phyloP scores from a whole-genome alignment of 176 grass and related monocot species.

The Zizania latifolia region DNA sequence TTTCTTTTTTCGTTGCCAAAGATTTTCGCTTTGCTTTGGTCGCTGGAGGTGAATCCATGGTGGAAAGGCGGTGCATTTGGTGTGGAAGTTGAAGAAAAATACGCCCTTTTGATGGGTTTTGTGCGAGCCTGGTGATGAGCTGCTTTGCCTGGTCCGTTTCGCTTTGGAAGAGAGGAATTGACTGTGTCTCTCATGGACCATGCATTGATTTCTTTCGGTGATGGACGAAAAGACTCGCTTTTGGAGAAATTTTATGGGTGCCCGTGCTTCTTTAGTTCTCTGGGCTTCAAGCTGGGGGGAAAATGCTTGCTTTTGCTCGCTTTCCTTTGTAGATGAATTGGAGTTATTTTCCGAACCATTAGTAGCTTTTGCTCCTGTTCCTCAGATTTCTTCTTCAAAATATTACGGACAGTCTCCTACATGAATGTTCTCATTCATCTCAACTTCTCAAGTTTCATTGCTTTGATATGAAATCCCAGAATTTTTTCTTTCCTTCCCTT shows the following conservation, averaged over 20 bases:
- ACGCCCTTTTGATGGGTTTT: slow-evolving; percentile 10
- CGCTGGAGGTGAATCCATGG: not conserved
- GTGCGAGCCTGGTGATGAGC: not conserved
- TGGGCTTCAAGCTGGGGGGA: not conserved
- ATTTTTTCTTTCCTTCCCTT: not conserved
- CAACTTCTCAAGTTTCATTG: slow-evolving; percentile 1
- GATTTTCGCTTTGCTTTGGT: not conserved
- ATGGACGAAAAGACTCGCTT: slow-evolving; percentile 32
- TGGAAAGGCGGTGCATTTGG: not conserved
- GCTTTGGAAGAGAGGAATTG: slow-evolving; percentile 35
- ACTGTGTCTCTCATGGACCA: slow-evolving; percentile 28
- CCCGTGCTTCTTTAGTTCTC: slow-evolving; percentile 37
- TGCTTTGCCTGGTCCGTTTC: not conserved
- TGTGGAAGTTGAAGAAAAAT: slow-evolving; percentile 1
- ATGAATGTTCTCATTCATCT: not conserved
- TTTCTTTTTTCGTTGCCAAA: not conserved
- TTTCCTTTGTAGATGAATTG: slow-evolving; percentile 27
- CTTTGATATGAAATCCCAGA: not conserved
- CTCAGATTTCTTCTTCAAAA: not conserved
- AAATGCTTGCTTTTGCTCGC: slow-evolving; percentile 31
- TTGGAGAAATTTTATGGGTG: slow-evolving; percentile 37
- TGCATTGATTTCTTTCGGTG: slow-evolving; percentile 18
- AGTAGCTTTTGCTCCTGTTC: not conserved
- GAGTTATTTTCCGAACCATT: not conserved
- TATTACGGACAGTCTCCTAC: not conserved